These are phyloP conservation scores for Umbelopsis sp. DNA, from an alignment of 371 early-diverging fungal species.

Conservation along the genomic window DNA sequence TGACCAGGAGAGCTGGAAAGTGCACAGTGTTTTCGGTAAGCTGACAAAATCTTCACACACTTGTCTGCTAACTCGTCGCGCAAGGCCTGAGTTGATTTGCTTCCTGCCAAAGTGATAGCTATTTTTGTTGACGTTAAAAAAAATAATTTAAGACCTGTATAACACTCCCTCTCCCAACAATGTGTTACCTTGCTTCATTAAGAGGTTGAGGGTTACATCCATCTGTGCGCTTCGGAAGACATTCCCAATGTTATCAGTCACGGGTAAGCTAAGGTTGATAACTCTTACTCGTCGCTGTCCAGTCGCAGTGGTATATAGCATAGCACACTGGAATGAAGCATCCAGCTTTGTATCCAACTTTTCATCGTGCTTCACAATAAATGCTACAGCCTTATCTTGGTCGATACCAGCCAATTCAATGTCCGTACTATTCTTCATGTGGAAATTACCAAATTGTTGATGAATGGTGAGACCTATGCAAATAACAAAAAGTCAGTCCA, in stretches of 20 bases:
- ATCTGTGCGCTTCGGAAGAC: constrained; percentile 92
- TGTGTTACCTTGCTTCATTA: constrained; percentile 71
- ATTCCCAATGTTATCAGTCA: constrained; percentile 74
- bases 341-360: constrained; percentile 83
- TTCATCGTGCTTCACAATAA: constrained; percentile 85
- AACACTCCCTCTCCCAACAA: too few species aligned
- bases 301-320: constrained; percentile 87
- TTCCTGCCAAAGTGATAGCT: constrained; percentile 72
- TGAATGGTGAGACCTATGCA: constrained; percentile 74
- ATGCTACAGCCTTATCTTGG: constrained; percentile 82
- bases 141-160: neutral
- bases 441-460: constrained; percentile 93
- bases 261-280: constrained; percentile 83
- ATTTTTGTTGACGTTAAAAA: constrained; percentile 13
- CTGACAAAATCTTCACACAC: constrained; percentile 81
- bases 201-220: constrained; percentile 87
- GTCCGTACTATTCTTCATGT: constrained; percentile 90
- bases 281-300: constrained; percentile 94
- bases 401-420: constrained; percentile 89
- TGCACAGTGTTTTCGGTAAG: constrained; percentile 90
- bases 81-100: constrained; percentile 66
- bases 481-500: neutral
- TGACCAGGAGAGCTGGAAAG: constrained; percentile 84
- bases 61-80: constrained; percentile 80
- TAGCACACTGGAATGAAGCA: constrained; percentile 86